Conservation (phyloP, 2,329 filamentous ascomycete genomes). For the Colletotrichum melonis region DNA sequence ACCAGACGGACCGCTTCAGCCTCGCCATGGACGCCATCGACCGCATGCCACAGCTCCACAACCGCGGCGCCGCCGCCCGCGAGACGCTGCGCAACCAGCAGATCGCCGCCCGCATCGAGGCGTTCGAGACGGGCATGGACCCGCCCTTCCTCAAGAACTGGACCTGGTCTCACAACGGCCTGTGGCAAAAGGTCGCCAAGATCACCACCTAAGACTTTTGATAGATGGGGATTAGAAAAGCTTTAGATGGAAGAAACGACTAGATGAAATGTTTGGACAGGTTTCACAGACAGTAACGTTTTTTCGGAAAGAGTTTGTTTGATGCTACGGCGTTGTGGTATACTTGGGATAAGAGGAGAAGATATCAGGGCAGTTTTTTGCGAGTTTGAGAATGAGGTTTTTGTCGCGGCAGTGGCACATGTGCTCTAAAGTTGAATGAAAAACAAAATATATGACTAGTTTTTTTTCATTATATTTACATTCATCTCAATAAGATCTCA, state of each 20-base stretch:
- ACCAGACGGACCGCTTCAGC: slow-evolving; percentile 81
- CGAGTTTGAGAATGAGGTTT: neutral
- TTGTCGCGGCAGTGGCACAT: neutral
- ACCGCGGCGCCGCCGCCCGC: slow-evolving; percentile 70
- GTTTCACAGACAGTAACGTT: neutral
- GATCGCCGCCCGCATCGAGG: slow-evolving; percentile 71
- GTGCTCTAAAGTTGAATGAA: neutral
- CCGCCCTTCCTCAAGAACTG: slow-evolving; percentile 73
- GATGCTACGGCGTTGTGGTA: neutral
- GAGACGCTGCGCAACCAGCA: slow-evolving; percentile 74
- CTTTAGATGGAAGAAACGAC: neutral
- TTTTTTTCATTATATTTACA: neutral
- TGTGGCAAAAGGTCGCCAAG: slow-evolving; percentile 48
- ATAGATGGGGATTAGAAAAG: neutral
- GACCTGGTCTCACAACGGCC: slow-evolving; percentile 67
- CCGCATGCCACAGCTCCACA: slow-evolving; percentile 70
- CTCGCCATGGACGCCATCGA: slow-evolving; percentile 83
- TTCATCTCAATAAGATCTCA: neutral
- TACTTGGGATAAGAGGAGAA: neutral
- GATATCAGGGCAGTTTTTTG: neutral
- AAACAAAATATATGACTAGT: neutral
- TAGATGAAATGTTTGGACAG: neutral
- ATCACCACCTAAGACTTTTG: slow-evolving; percentile 16
- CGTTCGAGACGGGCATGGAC: slow-evolving; percentile 78
- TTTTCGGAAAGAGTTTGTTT: neutral